phyloP scores from a whole-genome alignment of 2,329 filamentous ascomycete genomes.

The Claviceps arundinis region DNA sequence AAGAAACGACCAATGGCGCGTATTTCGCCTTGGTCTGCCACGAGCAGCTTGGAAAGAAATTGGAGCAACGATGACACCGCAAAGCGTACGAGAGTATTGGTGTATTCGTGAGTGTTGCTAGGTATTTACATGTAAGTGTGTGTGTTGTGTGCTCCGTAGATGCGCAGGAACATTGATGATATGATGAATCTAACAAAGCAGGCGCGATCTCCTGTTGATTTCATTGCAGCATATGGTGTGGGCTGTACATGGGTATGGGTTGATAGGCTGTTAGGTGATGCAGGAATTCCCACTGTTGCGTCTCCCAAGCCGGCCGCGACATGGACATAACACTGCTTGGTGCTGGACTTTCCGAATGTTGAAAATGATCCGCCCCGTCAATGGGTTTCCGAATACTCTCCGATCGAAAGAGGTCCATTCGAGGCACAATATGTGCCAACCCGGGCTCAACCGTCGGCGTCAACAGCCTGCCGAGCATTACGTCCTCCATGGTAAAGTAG shows the following conservation, averaged over 20 bases:
- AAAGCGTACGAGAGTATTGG: no score
- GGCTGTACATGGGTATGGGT: conserved; percentile 1
- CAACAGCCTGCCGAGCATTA: conserved; percentile 1
- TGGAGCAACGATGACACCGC: no score
- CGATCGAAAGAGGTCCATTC: conserved; percentile 1
- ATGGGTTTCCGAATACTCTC: conserved; percentile 4
- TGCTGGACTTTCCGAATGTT: background rate
- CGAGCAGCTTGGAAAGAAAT: no score
- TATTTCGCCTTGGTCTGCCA: no score
- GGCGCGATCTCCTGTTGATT: background rate
- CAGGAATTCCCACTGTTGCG: conserved; percentile 3
- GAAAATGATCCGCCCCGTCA: background rate
- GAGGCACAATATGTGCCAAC: conserved; percentile 1
- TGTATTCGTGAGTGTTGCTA: no score
- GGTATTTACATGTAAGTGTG: background rate
- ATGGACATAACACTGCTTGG: background rate
- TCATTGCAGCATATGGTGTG: background rate
- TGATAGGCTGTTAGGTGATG: conserved; percentile 1
- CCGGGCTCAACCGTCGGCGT: conserved; percentile 1
- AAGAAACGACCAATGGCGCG: background rate
- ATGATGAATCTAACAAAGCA: background rate
- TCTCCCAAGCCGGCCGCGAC: conserved; percentile 1
- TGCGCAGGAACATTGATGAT: no score
- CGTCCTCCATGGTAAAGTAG: conserved; percentile 69
- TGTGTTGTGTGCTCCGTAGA: no score